Base-by-base conservation (phyloP, 768 basidiomycete genomes). In the Botryobasidium botryosum region DNA sequence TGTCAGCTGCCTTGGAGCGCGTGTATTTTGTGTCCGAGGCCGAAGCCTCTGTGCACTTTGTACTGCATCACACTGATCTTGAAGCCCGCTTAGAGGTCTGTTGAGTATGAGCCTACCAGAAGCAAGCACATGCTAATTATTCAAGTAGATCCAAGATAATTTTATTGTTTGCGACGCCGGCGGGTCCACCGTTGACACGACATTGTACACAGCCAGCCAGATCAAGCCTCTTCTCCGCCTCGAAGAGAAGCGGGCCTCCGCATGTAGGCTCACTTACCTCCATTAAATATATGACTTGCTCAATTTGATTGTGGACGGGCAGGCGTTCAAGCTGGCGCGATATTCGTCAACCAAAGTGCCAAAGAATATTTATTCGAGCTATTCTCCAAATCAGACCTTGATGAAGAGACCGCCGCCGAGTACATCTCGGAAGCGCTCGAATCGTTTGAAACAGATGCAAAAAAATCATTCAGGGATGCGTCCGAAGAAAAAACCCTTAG, bases 1-100 rank as follows among this genome's bases (percentile, higher is more conserved):
- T n/a, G n/a, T 61, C 62, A 0, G 61, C 64, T 50, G 69, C 64
- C 0, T 60, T 62, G 46, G 43, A 55, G 33, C 63, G 64, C 10
- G 54, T 72, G 17, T 57, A 60, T 20, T 68, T 71, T 23, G 65
- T 72, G 8, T 65, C 68, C 1, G 72, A 74, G 46, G 71, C 70
- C 27, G 72, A 74, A 53, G 71, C 71, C 0, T 67, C 66, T 55
- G 53, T 72, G 7, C 70, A 72, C 50, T 72, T 60, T 44, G 68
- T 67, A 31, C 48, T 73, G 40, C n/a, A n/a, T n/a, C n/a, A n/a
- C n/a, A n/a, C n/a, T n/a, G n/a, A n/a, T n/a, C 53, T 55, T 0
- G 51, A 20, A 12, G 13, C 37, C 13, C 12, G 32, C 10, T 17
- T 39, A 24, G 24, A 39, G 12, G 37, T n/a, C n/a, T n/a, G n/a